Evolutionary conservation across 371 early-diverging fungal genomes (phyloP).

Genomic region (Sporodiniella umbellata): DNA sequence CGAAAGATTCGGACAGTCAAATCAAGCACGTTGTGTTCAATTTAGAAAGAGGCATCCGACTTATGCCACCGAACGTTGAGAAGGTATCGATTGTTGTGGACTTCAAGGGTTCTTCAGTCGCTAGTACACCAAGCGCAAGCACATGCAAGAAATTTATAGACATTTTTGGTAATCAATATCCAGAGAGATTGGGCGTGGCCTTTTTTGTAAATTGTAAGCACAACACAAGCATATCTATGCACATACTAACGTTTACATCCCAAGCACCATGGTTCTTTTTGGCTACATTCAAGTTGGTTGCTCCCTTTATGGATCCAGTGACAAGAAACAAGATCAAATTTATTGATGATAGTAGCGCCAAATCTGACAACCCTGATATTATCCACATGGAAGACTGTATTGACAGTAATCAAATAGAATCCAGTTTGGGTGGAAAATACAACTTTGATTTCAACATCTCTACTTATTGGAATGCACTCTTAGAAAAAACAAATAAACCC

Average conservation of each 20-base stretch:
- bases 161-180: constrained; percentile 75
- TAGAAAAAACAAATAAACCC: constrained; percentile 13
- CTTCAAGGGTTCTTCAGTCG: constrained; percentile 58
- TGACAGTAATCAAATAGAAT: constrained; percentile 46
- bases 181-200: constrained; percentile 67
- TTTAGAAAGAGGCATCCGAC: constrained; percentile 64
- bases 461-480: constrained; percentile 47
- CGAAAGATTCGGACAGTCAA: constrained; percentile 66
- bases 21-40: constrained; percentile 70
- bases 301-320: constrained; percentile 86
- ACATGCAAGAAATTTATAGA: constrained; percentile 67
- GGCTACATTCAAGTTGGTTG: constrained; percentile 67
- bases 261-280: constrained; percentile 84
- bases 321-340: constrained; percentile 80
- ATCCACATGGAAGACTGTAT: constrained; percentile 46
- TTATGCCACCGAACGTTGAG: constrained; percentile 69
- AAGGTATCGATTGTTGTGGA: constrained; percentile 71
- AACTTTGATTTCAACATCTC: constrained; percentile 53
- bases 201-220: constrained; percentile 54
- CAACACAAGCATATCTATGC: neutral
- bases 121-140: constrained; percentile 59
- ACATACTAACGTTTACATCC: too few relatives aligned
- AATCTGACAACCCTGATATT: constrained; percentile 11
- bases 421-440: constrained; percentile 49
- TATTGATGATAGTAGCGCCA: constrained; percentile 53